Conservation (phyloP, 805 yeast genomes). For the Cyberlindnera misumaiensis region DNA sequence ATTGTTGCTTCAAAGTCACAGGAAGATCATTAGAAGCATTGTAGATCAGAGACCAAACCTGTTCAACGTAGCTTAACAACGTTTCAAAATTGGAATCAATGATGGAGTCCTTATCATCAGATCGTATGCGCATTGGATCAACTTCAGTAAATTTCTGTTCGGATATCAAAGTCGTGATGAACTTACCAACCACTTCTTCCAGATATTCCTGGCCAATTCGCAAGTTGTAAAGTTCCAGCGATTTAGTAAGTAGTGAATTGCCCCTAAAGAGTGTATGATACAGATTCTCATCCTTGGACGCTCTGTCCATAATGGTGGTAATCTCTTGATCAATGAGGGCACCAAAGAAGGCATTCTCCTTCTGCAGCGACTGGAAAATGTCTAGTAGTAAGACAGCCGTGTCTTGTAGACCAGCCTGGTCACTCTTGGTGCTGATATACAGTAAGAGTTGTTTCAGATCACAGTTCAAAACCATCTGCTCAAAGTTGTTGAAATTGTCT, state of each 20-base stretch:
- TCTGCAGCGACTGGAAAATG: conserved; percentile 63
- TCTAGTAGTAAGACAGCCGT: conserved; percentile 58
- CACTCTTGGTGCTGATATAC: conserved; percentile 25
- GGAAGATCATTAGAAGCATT: conserved; percentile 73
- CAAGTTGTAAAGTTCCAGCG: conserved; percentile 70
- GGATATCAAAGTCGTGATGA: conserved; percentile 48
- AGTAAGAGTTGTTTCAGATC: conserved; percentile 47
- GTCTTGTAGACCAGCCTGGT: conserved; percentile 42
- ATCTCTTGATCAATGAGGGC: conserved; percentile 65
- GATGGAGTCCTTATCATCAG: conserved; percentile 33
- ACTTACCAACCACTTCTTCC: conserved; percentile 64
- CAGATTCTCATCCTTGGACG: conserved; percentile 26
- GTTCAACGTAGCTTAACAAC: conserved; percentile 43
- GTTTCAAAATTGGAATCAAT: conserved; percentile 42
- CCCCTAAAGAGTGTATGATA: conserved; percentile 75
- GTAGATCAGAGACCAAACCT: conserved; percentile 62
- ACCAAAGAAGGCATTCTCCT: conserved; percentile 68
- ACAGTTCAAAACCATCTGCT: conserved; percentile 48
- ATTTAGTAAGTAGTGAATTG: conserved; percentile 72
- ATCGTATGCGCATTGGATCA: conserved; percentile 58
- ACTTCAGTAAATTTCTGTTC: conserved; percentile 57
- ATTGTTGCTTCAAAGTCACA: conserved; percentile 50
- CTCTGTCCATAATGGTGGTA: conserved; percentile 7
- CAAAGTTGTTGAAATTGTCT: conserved; percentile 52
- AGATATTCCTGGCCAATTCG: conserved; percentile 76